Evolutionary conservation across 345 rosid genomes (phyloP).

Genomic region (Melastoma malabathricum): DNA sequence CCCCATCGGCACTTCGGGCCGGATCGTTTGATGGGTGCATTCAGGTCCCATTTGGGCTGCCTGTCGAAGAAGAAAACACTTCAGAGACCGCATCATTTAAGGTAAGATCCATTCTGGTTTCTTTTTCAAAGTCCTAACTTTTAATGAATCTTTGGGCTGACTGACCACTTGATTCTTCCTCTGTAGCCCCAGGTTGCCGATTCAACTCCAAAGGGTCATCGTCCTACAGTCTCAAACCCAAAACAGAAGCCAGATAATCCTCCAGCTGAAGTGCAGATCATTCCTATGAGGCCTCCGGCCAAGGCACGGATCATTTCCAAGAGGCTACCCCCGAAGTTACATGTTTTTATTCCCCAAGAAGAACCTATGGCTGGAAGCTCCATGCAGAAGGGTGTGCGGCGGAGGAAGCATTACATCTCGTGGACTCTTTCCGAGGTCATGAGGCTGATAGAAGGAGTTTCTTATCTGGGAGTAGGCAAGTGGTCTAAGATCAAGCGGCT

Average conservation of each 20-base stretch:
- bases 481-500: slow-evolving; percentile 23
- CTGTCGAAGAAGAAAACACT: slow-evolving; percentile 10
- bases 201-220: too few species aligned
- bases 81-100: slow-evolving; percentile 3
- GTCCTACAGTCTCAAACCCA: too few species aligned
- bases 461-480: slow-evolving; percentile 20
- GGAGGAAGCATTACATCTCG: slow-evolving; percentile 13
- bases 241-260: too few species aligned
- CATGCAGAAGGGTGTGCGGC: slow-evolving; percentile 9
- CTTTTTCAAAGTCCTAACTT: too few species aligned
- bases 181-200: too few species aligned
- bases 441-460: slow-evolving; percentile 22
- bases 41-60: slow-evolving; percentile 19
- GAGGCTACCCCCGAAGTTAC: too few species aligned
- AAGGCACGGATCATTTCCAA: too few species aligned
- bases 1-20: slow-evolving; percentile 2
- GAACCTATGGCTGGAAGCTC: slow-evolving; percentile 3
- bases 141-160: too few species aligned
- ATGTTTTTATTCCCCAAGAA: background rate
- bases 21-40: slow-evolving; percentile 13
- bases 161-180: too few species aligned
- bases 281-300: too few species aligned
- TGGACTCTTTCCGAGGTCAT: slow-evolving; percentile 24
- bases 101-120: background rate
- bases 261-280: too few species aligned